Base-by-base conservation (phyloP, 139 green algal genomes). In the Eudorina sp. region DNA sequence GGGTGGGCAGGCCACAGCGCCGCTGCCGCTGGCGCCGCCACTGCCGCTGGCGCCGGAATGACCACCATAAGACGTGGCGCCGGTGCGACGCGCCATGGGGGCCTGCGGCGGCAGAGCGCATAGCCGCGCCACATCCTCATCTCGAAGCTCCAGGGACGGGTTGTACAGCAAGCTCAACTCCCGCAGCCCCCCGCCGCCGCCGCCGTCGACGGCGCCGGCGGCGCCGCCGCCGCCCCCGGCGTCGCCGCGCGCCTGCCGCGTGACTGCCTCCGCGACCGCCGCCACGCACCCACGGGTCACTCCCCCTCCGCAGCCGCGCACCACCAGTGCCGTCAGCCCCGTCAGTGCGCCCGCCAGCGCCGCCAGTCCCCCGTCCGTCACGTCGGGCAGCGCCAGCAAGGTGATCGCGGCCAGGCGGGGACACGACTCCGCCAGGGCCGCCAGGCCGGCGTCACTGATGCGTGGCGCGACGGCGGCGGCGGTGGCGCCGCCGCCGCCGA, bases 281-380 rank as follows among this genome's bases (percentile, higher is more conserved):
- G 62, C 81, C 46, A 87, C 3, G 45, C 62, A 68, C 21, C 45
- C 81, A 11, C 81, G 81, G 31, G 81, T 87, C 62, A 87, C 81
- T 23, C 81, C 45, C 18, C 45, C 14, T 6, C 80, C 81, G 81
- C 81, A 68, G 62, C 81, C 66, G 8, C 81, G 81, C 45, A 87
- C 62, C 43, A 16, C 13, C 48, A 88, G 46, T 25, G 48, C 9
- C 51, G 83, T 88, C 66, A 88, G 68, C 46, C 0, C 82, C 64
- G 82, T 88, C n/a, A 79, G 64, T 13, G 16, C 18, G 41, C 69
- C 73, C 11, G 72, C 84, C 27, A 95, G 79, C 3, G 58, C 64
- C n/a, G 48, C 53, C 14, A 95, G 40, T 3, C 81, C 83, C 4
- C 31, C 66, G 72, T 95, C 92, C 0, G 76, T 93, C 23, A 95